These are phyloP conservation scores for Hypoxylon sp. DNA, from an alignment of 2,329 filamentous ascomycete species.

Conservation along the genomic window DNA sequence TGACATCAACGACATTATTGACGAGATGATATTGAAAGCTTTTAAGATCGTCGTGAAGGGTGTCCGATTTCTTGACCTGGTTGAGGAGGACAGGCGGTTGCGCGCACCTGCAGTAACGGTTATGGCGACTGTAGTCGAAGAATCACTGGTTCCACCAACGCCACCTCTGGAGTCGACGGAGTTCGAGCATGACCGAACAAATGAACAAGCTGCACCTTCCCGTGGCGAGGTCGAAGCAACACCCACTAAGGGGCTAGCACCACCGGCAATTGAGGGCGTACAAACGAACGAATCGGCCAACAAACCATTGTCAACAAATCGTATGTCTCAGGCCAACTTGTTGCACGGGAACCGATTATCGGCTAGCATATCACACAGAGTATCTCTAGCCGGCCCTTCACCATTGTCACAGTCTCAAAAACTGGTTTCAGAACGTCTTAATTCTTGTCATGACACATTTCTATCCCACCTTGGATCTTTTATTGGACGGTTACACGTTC, in stretches of 20 bases:
- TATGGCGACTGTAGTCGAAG: conserved; percentile 68
- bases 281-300: conserved; percentile 50
- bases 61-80: conserved; percentile 86
- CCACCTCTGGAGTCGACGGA: conserved; percentile 66
- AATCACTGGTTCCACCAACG: conserved; percentile 67
- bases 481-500: conserved; percentile 86
- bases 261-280: conserved; percentile 50
- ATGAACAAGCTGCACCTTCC: conserved; percentile 52
- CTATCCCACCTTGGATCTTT: conserved; percentile 92
- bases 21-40: conserved; percentile 92
- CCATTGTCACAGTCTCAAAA: conserved; percentile 70
- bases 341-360: conserved; percentile 58
- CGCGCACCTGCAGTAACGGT: conserved; percentile 63
- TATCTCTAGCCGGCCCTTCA: conserved; percentile 77
- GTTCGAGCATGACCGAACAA: conserved; percentile 54
- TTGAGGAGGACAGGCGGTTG: conserved; percentile 69
- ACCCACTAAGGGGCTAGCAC: conserved; percentile 47
- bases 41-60: conserved; percentile 94
- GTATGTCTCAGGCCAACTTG: conserved; percentile 51
- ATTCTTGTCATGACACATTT: conserved; percentile 83
- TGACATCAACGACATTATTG: conserved; percentile 78
- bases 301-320: conserved; percentile 56
- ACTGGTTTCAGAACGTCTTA: conserved; percentile 84
- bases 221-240: conserved; percentile 48
- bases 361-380: conserved; percentile 71